Base-by-base conservation (phyloP, 1,284 basidiomycete species). In the Naganishia cerealis region DNA sequence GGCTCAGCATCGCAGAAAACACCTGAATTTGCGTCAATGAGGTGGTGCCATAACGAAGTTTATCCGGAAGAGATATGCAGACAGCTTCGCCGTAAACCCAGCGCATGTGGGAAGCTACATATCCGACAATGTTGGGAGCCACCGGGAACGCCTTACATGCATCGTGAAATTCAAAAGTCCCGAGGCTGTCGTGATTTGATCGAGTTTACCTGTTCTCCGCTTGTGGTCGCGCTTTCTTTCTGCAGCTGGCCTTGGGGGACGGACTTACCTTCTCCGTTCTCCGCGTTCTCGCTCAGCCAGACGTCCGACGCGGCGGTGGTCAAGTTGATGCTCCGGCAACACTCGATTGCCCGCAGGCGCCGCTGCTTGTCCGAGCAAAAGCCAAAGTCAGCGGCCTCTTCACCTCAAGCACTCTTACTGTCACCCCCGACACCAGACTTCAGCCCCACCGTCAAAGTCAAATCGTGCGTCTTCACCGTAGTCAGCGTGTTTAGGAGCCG, bases 341-440 rank as follows among this genome's bases (percentile, higher is more conserved):
- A 38, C 33, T 16, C 29, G 43, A 7, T n/a, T 24, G 38, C 18
- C 38, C 46, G 21, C 26, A 18, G 50, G 9, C 50, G 50, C 21
- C 21, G 9, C 3, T 12, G 33, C 39, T 40, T 38, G 24, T 38
- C 54, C 50, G 38, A 29, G 38, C 38, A 63, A 53, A 50, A 63
- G 61, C 61, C 61, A 63, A 63, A 63, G 61, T 63, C 61, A 63
- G 50, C 61, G 61, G 50, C 61, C 46, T 52, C 43, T 63, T 63
- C 61, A 63, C 50, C 50, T 54, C 50, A 53, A 63, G 59, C 59
- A 62, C 46, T 52, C 50, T 52, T 29, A 39, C 50, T 52, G 61
- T 63, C 61, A 63, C 61, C 50, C 29, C 61, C 61, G 59, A 62
- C 59, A 62, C 59, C 48, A 38, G 46, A 63, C 61, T 63, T 63